A percentile compares a stretch with the other conserved stretches of the same genome.
These are phyloP conservation scores for Ceratorhiza oryzae-sativae DNA, from an alignment of 1,284 basidiomycete species.

Conservation along the genomic window DNA sequence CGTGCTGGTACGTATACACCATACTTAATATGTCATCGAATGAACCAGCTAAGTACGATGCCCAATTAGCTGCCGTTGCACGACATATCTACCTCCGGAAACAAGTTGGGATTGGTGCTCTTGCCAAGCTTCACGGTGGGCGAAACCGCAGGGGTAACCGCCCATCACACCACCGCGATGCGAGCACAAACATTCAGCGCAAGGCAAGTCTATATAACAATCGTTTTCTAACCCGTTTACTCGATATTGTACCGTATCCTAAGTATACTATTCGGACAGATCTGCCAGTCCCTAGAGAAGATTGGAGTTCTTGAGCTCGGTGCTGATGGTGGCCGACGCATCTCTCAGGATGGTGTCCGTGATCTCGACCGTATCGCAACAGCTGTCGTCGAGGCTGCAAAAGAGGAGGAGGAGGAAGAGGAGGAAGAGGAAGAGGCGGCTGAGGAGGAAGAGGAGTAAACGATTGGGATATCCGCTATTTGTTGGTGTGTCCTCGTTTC, in stretches of 20 bases:
- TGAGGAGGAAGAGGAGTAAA: slow-evolving; percentile 30
- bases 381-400: slow-evolving; percentile 80
- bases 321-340: slow-evolving; percentile 93
- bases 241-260: background rate
- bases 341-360: slow-evolving; percentile 96
- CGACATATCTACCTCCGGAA: slow-evolving; percentile 99
- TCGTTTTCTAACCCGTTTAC: too few species aligned
- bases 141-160: slow-evolving; percentile 95
- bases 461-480: background rate
- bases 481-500: slow-evolving; percentile 28
- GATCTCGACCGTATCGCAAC: slow-evolving; percentile 99
- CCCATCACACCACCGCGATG: slow-evolving; percentile 91
- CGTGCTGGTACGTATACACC: slow-evolving; percentile 78
- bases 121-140: slow-evolving; percentile 97
- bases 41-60: background rate
- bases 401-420: slow-evolving; percentile 43
- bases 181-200: slow-evolving; percentile 87
- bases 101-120: slow-evolving; percentile 95
- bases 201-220: slow-evolving; percentile 53
- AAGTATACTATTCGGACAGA: slow-evolving; percentile 48
- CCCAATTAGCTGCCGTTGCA: slow-evolving; percentile 83
- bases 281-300: slow-evolving; percentile 97
- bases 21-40: background rate
- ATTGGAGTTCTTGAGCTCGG: slow-evolving; percentile 97
- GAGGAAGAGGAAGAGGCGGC: slow-evolving; percentile 31